phyloP scores from a whole-genome alignment of 768 basidiomycete genomes.

The Russula ochroleuca region DNA sequence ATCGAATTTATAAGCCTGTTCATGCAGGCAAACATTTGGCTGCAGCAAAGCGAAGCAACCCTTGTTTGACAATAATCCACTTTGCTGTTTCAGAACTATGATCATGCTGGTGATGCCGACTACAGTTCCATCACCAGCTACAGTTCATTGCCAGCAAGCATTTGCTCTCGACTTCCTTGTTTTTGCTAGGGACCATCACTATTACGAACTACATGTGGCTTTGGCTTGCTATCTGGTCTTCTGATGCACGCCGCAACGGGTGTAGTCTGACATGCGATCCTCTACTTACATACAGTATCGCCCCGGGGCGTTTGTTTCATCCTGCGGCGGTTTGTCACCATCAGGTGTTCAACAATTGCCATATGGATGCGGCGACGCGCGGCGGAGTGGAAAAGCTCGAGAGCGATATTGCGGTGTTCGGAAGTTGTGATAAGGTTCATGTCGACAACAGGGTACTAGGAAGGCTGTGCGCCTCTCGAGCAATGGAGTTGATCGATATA shows the following conservation, averaged over 20 bases:
- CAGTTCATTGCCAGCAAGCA: no score
- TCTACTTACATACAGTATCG: background rate
- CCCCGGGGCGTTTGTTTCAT: background rate
- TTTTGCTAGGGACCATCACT: no score
- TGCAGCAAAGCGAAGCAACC: no score
- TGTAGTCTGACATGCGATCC: background rate
- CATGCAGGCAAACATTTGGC: no score
- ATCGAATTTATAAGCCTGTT: no score
- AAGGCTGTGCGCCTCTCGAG: background rate
- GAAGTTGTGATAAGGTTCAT: background rate
- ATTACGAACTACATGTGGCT: no score
- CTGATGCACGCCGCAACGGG: background rate
- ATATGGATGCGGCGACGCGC: background rate
- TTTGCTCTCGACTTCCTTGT: no score
- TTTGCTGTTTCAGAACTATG: no score
- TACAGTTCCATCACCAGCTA: no score
- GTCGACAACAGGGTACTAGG: background rate
- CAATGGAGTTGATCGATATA: background rate
- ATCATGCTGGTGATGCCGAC: no score
- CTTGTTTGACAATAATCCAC: no score
- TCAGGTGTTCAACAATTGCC: background rate
- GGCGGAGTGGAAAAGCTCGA: background rate
- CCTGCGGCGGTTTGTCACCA: background rate
- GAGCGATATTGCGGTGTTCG: background rate
- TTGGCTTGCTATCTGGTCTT: no score